Conservation (phyloP, 2,329 filamentous ascomycete species). For the Fusarium sambucinum region DNA sequence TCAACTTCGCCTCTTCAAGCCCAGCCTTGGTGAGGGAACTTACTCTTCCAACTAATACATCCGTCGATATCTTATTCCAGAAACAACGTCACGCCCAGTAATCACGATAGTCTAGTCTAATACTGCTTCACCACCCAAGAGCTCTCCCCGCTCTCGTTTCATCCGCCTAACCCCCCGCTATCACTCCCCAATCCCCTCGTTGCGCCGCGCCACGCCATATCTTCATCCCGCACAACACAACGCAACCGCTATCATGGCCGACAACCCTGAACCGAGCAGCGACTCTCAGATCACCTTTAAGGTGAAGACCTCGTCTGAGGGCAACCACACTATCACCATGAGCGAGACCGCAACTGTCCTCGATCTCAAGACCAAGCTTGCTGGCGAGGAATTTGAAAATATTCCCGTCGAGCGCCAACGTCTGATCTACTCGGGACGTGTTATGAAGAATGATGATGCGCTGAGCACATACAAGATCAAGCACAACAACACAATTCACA, state of each 20-base stretch:
- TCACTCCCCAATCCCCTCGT: constrained; percentile 33
- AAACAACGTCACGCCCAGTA: not conserved
- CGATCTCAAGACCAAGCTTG: constrained; percentile 91
- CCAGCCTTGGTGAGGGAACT: not conserved
- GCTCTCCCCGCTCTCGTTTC: constrained; percentile 20
- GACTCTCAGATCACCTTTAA: constrained; percentile 92
- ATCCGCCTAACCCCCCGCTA: constrained; percentile 14
- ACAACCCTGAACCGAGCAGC: constrained; percentile 69
- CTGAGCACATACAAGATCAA: constrained; percentile 93
- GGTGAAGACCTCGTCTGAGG: constrained; percentile 95
- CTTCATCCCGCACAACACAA: constrained; percentile 15
- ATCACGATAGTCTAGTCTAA: not conserved
- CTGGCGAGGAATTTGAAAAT: constrained; percentile 84
- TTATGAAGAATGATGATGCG: constrained; percentile 94
- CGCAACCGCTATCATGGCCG: constrained; percentile 66
- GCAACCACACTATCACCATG: constrained; percentile 85
- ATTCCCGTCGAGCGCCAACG: constrained; percentile 90
- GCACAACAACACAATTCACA: constrained; percentile 92
- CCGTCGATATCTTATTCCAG: not conserved
- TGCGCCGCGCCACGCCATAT: constrained; percentile 31
- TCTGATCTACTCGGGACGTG: constrained; percentile 95
- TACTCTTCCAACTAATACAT: not conserved
- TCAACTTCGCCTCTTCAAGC: constrained; percentile 27
- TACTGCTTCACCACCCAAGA: not conserved
- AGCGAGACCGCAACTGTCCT: constrained; percentile 79